phyloP scores from a whole-genome alignment of 345 rosid genomes.

The Toxicodendron radicans region DNA sequence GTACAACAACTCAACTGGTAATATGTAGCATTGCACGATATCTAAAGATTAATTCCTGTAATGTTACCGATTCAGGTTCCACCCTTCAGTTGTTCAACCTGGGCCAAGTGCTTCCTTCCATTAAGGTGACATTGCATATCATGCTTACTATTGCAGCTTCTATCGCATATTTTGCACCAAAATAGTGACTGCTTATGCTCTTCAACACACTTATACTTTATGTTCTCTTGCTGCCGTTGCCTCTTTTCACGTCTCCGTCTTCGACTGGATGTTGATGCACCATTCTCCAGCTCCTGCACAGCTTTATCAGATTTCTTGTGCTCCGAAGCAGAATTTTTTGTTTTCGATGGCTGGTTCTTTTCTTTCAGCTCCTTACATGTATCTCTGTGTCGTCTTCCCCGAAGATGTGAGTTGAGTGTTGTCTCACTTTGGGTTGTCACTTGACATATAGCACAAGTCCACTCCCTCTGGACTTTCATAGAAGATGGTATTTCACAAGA shows the following conservation, averaged over 20 bases:
- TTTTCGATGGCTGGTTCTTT: slow-evolving; percentile 17
- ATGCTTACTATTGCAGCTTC: background rate
- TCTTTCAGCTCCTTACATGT: slow-evolving; percentile 10
- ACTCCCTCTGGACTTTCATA: slow-evolving; percentile 24
- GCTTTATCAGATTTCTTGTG: background rate
- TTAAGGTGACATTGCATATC: background rate
- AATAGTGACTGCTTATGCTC: background rate
- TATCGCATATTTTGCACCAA: background rate
- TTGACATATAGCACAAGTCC: slow-evolving; percentile 37
- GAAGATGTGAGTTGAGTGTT: slow-evolving; percentile 24
- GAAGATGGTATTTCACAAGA: background rate
- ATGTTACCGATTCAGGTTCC: background rate
- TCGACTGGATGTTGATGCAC: background rate
- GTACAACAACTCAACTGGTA: no score
- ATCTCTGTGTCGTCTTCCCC: slow-evolving; percentile 25
- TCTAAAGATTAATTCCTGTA: no score
- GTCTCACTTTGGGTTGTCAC: slow-evolving; percentile 22
- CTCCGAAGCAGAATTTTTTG: background rate
- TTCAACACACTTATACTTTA: background rate
- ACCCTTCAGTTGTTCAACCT: background rate
- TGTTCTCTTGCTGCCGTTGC: background rate
- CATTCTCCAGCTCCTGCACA: background rate
- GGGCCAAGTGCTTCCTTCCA: background rate
- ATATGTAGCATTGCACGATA: no score
- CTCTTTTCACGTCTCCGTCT: background rate